Percentiles rank a stretch among this genome's conserved stretches.
These are phyloP conservation scores for Cladosporium sphaerospermum DNA, from an alignment of 2,329 filamentous ascomycete species.

Conservation along the genomic window DNA sequence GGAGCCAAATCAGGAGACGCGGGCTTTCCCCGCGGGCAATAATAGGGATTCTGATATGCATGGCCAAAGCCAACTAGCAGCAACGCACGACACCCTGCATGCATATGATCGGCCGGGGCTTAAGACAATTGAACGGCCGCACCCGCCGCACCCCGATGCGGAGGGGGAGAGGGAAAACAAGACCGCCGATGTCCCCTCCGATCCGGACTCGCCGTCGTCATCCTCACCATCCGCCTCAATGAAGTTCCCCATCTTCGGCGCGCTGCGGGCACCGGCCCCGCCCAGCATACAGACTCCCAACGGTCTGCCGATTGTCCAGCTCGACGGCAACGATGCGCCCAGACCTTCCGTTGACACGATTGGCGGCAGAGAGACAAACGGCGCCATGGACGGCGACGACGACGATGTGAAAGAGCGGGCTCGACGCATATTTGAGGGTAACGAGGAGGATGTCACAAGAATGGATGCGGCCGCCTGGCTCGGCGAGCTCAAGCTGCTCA, in stretches of 20 bases:
- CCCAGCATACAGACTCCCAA: conserved; percentile 17
- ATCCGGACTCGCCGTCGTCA: background rate
- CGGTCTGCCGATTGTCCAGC: conserved; percentile 33
- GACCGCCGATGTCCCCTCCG: conserved; percentile 6
- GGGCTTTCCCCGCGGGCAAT: conserved; percentile 23
- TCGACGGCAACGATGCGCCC: conserved; percentile 42
- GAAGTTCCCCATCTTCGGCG: conserved; percentile 13
- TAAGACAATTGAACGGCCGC: conserved; percentile 19
- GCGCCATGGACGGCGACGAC: conserved; percentile 16
- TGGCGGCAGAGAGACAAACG: background rate
- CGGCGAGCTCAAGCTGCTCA: conserved; percentile 59
- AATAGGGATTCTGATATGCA: conserved; percentile 19
- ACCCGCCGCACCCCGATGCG: conserved; percentile 30
- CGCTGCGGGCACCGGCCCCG: conserved; percentile 8
- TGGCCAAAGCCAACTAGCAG: conserved; percentile 20
- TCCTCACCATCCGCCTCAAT: conserved; percentile 8
- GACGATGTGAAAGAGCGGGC: conserved; percentile 72
- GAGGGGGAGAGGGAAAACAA: conserved; percentile 20
- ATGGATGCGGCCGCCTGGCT: conserved; percentile 81
- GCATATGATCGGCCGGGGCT: conserved; percentile 17
- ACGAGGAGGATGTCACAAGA: conserved; percentile 73
- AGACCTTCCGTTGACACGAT: conserved; percentile 29
- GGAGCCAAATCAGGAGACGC: conserved; percentile 16
- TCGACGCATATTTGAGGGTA: conserved; percentile 74
- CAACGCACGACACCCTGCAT: conserved; percentile 13